These are phyloP conservation scores for Fonsecaea monophora DNA, from an alignment of 2,329 filamentous ascomycete genomes.

Conservation along the genomic window DNA sequence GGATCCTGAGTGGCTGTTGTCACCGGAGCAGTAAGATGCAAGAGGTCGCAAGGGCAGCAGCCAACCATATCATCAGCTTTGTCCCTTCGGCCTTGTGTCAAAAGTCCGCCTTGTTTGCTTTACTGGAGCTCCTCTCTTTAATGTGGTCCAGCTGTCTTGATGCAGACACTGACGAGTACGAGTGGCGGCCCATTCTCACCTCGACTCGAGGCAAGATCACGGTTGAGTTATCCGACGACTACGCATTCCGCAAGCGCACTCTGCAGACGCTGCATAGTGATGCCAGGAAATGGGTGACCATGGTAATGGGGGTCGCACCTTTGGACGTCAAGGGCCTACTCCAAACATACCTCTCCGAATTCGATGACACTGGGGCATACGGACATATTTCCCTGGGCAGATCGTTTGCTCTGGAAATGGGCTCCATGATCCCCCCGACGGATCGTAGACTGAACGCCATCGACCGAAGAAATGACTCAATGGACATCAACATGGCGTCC, in stretches of 20 bases:
- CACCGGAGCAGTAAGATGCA: conserved; percentile 93
- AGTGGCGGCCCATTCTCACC: conserved; percentile 80
- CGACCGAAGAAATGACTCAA: conserved; percentile 70
- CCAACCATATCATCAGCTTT: conserved; percentile 81
- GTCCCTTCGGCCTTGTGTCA: conserved; percentile 91
- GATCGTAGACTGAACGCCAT: conserved; percentile 87
- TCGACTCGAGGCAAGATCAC: conserved; percentile 79
- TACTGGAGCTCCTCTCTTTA: conserved; percentile 87
- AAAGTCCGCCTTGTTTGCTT: conserved; percentile 85
- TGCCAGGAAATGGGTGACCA: conserved; percentile 79
- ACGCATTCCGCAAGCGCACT: conserved; percentile 78
- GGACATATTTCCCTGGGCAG: conserved; percentile 90
- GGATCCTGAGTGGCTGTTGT: conserved; percentile 85
- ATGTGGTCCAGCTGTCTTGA: conserved; percentile 97
- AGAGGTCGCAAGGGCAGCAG: conserved; percentile 80
- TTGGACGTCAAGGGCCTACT: conserved; percentile 93
- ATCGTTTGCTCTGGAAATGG: conserved; percentile 93
- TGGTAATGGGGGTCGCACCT: conserved; percentile 82
- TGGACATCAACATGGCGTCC: conserved; percentile 86
- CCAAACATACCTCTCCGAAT: conserved; percentile 92
- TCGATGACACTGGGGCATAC: conserved; percentile 87
- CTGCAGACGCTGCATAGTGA: conserved; percentile 77
- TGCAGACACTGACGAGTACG: conserved; percentile 91
- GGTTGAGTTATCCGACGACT: conserved; percentile 93
- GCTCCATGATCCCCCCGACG: conserved; percentile 80